Evolutionary conservation across 495 filamentous ascomycete species (phyloP).

Genomic region (Aspergillus cavernicola): DNA sequence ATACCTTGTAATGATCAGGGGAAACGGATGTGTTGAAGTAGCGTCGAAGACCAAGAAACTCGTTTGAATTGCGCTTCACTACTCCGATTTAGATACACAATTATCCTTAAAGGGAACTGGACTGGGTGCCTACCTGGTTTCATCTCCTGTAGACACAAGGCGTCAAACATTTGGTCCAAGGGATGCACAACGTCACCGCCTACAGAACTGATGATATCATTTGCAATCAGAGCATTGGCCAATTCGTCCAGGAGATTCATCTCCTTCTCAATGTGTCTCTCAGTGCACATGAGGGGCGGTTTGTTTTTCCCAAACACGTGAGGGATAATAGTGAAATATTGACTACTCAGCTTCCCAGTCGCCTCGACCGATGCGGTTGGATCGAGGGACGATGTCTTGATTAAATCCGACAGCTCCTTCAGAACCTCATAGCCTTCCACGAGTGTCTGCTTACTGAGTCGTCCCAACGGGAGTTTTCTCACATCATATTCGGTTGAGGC

Average conservation of each 20-base stretch:
- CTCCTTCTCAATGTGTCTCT: background rate
- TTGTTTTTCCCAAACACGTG: background rate
- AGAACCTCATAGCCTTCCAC: background rate
- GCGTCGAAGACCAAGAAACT: too few species aligned
- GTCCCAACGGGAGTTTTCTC: background rate
- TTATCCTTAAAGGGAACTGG: background rate
- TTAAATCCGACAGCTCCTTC: background rate
- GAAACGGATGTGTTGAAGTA: too few species aligned
- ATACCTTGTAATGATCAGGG: too few species aligned
- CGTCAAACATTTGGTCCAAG: background rate
- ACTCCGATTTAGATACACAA: too few species aligned
- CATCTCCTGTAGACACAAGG: background rate
- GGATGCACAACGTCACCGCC: too few species aligned
- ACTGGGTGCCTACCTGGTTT: background rate
- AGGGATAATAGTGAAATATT: background rate
- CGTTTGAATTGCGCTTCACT: too few species aligned
- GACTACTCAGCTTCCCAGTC: background rate
- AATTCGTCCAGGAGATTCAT: background rate
- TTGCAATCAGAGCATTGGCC: background rate
- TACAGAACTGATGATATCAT: too few species aligned
- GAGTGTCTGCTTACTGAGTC: background rate
- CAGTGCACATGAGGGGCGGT: background rate
- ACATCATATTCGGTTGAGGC: background rate
- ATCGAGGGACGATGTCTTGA: background rate
- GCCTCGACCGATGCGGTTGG: background rate